A percentile compares a stretch with the other conserved stretches of the same genome.
These are phyloP conservation scores for Penicillium desertorum DNA, from an alignment of 495 filamentous ascomycete species.

Conservation along the genomic window DNA sequence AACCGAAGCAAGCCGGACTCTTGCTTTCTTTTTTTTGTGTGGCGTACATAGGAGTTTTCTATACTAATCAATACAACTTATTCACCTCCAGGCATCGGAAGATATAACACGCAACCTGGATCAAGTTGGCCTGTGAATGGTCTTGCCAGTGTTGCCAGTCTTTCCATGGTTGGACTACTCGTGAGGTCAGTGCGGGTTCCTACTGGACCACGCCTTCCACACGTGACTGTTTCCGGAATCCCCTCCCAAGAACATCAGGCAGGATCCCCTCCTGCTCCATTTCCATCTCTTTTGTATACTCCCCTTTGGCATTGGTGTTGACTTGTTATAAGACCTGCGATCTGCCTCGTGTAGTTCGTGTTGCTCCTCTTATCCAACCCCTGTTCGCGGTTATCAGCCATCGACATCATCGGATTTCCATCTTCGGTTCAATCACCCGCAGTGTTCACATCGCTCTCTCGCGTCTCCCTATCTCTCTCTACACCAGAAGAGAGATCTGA, in stretches of 20 bases:
- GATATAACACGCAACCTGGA: conserved; percentile 31
- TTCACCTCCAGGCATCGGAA: conserved; percentile 34
- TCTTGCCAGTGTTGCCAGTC: background rate
- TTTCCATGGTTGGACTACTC: conserved; percentile 29
- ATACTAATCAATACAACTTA: conserved; percentile 44
- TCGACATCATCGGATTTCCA: conserved; percentile 23
- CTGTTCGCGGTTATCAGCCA: conserved; percentile 30
- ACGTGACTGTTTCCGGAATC: conserved; percentile 42
- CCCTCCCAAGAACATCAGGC: conserved; percentile 8
- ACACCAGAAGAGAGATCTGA: background rate
- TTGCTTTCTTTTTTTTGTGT: conserved; percentile 22
- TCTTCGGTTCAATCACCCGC: conserved; percentile 27
- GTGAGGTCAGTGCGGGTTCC: conserved; percentile 46
- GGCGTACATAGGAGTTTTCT: conserved; percentile 37
- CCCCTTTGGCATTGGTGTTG: background rate
- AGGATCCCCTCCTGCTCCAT: background rate
- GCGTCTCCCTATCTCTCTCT: conserved; percentile 2
- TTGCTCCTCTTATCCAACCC: conserved; percentile 10
- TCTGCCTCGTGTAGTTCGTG: conserved; percentile 9
- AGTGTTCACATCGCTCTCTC: conserved; percentile 11
- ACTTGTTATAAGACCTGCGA: background rate
- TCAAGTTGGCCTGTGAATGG: conserved; percentile 29
- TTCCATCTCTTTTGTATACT: background rate
- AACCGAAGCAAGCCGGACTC: conserved; percentile 37
- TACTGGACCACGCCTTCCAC: conserved; percentile 39